Conservation (phyloP, 257 asterid species). For the Penstemon davidsonii region DNA sequence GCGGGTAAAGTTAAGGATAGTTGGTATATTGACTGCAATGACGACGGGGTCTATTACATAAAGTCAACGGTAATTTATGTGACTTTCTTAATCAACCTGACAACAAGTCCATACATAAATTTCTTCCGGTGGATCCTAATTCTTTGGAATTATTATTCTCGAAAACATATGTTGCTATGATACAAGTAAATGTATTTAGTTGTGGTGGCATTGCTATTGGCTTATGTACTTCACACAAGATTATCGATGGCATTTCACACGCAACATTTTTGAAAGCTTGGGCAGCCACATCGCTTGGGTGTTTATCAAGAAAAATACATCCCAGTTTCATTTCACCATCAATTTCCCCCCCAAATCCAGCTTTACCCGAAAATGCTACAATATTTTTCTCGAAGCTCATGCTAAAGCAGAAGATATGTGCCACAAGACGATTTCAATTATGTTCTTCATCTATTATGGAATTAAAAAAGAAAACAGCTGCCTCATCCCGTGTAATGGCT, state of each 20-base stretch:
- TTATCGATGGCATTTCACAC: background rate
- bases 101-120: background rate
- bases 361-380: background rate
- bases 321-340: background rate
- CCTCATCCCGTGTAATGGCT: background rate
- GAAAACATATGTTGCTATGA: background rate
- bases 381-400: background rate
- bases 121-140: conserved; percentile 11
- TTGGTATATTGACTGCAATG: no score
- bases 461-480: background rate
- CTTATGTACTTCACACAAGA: background rate
- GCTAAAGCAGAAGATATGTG: background rate
- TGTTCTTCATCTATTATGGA: background rate
- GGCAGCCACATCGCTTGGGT: conserved; percentile 3
- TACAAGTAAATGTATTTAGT: background rate
- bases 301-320: background rate
- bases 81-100: background rate
- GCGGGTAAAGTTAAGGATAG: no score
- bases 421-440: conserved; percentile 2
- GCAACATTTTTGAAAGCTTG: conserved; percentile 1
- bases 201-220: conserved; percentile 20
- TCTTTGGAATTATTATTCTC: background rate
- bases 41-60: no score
- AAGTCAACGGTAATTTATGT: background rate
- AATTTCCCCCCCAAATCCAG: conserved; percentile 6